Conservation (phyloP, 768 basidiomycete genomes). For the Lactarius hatsudake region DNA sequence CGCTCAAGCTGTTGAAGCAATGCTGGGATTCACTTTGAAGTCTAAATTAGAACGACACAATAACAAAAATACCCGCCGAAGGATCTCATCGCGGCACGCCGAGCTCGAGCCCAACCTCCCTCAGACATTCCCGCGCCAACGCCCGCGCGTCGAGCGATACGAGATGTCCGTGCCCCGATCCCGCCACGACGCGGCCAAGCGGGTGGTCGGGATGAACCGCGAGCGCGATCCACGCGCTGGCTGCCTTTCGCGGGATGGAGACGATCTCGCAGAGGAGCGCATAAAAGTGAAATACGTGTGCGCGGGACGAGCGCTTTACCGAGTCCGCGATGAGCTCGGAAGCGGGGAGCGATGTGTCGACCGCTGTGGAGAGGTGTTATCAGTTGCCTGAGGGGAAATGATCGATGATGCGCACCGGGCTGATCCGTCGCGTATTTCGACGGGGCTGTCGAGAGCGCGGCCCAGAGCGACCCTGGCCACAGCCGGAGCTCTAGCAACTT, state of each 20-base stretch:
- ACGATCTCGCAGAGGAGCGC: slow-evolving; percentile 74
- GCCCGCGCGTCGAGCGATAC: slow-evolving; percentile 62
- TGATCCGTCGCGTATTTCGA: slow-evolving; percentile 51
- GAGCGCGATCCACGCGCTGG: slow-evolving; percentile 58
- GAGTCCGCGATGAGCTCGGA: slow-evolving; percentile 63
- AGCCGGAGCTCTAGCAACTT: slow-evolving; percentile 72
- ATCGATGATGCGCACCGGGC: slow-evolving; percentile 48
- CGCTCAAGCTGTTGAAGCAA: too few relatives aligned
- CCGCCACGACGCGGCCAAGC: background rate
- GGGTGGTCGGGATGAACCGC: background rate
- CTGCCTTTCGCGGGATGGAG: slow-evolving; percentile 64
- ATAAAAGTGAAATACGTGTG: slow-evolving; percentile 90
- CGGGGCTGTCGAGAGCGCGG: slow-evolving; percentile 65
- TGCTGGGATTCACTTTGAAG: too few relatives aligned
- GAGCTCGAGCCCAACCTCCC: slow-evolving; percentile 71
- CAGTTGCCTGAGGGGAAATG: background rate
- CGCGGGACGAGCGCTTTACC: slow-evolving; percentile 69
- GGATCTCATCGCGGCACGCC: slow-evolving; percentile 41
- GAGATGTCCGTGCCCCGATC: background rate
- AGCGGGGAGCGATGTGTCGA: slow-evolving; percentile 47
- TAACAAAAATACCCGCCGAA: too few relatives aligned
- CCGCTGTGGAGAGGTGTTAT: slow-evolving; percentile 27
- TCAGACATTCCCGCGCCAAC: slow-evolving; percentile 65
- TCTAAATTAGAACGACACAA: too few relatives aligned
- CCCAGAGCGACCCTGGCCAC: slow-evolving; percentile 76